Conservation (phyloP, 1,139 yeast genomes). For the Zygosaccharomyces pseudobailii region DNA sequence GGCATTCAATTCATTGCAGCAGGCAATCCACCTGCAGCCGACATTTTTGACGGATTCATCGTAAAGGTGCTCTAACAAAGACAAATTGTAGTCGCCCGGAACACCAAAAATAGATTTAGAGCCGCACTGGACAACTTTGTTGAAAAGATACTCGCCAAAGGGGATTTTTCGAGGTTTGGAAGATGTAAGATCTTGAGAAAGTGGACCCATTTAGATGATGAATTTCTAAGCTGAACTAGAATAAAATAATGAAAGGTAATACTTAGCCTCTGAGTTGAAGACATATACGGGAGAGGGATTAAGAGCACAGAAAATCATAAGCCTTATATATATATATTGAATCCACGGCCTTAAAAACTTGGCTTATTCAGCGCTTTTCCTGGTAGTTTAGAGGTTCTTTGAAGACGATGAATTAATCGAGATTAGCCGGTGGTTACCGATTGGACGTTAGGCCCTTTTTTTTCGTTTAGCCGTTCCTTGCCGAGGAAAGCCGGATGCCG, state of each 20-base stretch:
- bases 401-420: not conserved
- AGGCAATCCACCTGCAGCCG: constrained; percentile 39
- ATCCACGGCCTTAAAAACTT: not conserved
- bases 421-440: not conserved
- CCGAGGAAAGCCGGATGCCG: not conserved
- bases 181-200: constrained; percentile 7
- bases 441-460: not conserved
- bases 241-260: not conserved
- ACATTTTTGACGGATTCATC: constrained; percentile 15
- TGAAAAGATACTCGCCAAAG: constrained; percentile 34
- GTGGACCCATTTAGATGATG: constrained; percentile 6
- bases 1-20: constrained; percentile 56
- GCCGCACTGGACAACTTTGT: constrained; percentile 27
- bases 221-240: not conserved
- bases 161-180: constrained; percentile 18
- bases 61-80: constrained; percentile 51
- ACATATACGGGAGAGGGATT: too few relatives aligned
- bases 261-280: not conserved
- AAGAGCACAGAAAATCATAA: too few relatives aligned
- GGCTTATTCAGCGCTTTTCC: not conserved
- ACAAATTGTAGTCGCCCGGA: constrained; percentile 58
- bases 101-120: constrained; percentile 39
- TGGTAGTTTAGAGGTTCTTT: not conserved
- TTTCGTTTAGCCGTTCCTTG: not conserved
- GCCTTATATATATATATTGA: too few relatives aligned